Conservation (phyloP, 225 moss, liverwort and hornwort species). For the Rhytidiadelphus loreus region DNA sequence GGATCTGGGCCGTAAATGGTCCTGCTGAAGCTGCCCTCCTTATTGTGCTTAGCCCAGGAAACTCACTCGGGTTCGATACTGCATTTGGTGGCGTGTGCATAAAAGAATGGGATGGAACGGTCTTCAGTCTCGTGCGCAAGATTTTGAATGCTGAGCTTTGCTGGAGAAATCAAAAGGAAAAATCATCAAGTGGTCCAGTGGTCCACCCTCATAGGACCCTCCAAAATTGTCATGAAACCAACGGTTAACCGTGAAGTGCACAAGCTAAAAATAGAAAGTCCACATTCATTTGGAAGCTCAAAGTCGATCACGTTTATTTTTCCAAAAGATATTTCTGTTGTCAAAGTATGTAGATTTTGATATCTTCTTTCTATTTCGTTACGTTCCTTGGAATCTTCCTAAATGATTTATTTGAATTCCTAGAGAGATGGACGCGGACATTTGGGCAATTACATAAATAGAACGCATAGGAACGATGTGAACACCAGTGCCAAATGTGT, state of each 20-base stretch:
- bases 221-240: not conserved
- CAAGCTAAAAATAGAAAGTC: not conserved
- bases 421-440: not conserved
- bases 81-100: conserved; percentile 38
- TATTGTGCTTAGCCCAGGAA: conserved; percentile 43
- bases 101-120: conserved; percentile 55
- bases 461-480: not conserved
- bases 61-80: conserved; percentile 30
- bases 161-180: conserved; percentile 17
- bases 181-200: not conserved
- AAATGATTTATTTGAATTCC: not conserved
- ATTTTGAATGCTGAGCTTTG: conserved; percentile 95
- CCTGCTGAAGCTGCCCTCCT: conserved; percentile 69
- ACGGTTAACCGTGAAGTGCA: not conserved
- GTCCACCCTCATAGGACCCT: not conserved
- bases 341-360: not conserved
- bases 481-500: not conserved
- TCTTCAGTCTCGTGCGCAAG: conserved; percentile 74
- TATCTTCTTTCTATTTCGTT: not conserved
- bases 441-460: not conserved
- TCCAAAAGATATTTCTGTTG: not conserved
- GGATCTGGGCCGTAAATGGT: conserved; percentile 47
- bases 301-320: not conserved
- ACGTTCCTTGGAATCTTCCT: not conserved
- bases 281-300: not conserved